These are phyloP conservation scores for Leccinum subfulvum DNA, from an alignment of 1,284 basidiomycete genomes.

Conservation along the genomic window DNA sequence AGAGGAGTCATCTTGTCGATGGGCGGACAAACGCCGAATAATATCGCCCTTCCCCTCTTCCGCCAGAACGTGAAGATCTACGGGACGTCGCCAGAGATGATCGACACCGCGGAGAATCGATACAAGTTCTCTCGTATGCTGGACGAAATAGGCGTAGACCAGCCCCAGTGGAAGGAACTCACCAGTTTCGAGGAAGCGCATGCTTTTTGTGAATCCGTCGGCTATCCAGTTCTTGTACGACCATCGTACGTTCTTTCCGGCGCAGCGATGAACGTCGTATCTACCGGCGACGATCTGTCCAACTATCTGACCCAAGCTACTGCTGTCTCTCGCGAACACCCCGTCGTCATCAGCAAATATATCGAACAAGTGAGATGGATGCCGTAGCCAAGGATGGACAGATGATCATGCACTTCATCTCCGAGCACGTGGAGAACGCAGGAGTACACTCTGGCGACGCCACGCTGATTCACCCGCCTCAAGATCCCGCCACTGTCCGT, in stretches of 20 bases:
- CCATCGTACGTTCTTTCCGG: constrained; percentile 98
- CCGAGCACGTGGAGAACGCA: constrained; percentile 99
- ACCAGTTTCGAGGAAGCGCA: constrained; percentile 89
- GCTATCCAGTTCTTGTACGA: constrained; percentile 94
- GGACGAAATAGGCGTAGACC: constrained; percentile 97
- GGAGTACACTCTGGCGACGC: constrained; percentile 86
- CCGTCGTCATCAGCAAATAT: constrained; percentile 98
- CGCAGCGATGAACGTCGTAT: constrained; percentile 99
- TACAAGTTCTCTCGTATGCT: constrained; percentile 99
- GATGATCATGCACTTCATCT: constrained; percentile 99
- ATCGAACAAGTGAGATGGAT: constrained; percentile 99
- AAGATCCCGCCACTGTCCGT: constrained; percentile 92
- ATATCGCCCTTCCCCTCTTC: constrained; percentile 91
- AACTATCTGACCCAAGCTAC: constrained; percentile 96
- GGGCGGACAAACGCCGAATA: constrained; percentile 99
- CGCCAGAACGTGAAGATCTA: constrained; percentile 98
- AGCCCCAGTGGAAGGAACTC: constrained; percentile 96
- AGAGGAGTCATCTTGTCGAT: constrained; percentile 94
- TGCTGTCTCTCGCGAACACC: constrained; percentile 94
- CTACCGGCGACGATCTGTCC: constrained; percentile 85
- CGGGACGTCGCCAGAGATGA: constrained; percentile 99
- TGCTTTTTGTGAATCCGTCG: constrained; percentile 85
- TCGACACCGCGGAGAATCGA: constrained; percentile 97
- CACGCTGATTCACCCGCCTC: constrained; percentile 95
- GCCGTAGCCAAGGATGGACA: constrained; percentile 96